A percentile compares a stretch with the other conserved stretches of the same genome.
Conservation (phyloP, 495 filamentous ascomycete genomes). For the Penicillium manginii region DNA sequence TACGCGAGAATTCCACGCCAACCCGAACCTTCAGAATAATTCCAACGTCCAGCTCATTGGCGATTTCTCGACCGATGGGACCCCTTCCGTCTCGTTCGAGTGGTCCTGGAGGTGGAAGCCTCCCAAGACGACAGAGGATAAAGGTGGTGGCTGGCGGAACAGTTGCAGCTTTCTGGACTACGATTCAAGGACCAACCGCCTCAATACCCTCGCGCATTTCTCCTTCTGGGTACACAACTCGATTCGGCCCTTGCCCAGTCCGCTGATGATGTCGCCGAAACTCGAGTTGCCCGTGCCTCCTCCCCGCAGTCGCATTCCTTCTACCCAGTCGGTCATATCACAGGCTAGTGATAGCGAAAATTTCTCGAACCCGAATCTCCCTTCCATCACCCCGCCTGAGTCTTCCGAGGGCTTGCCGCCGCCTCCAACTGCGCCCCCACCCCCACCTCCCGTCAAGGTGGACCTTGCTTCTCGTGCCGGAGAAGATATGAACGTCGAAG, state of each 20-base stretch:
- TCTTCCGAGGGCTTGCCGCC: slow-evolving; percentile 49
- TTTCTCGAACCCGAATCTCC: slow-evolving; percentile 51
- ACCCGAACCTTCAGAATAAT: slow-evolving; percentile 97
- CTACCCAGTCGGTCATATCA: slow-evolving; percentile 79
- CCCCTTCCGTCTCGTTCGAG: slow-evolving; percentile 82
- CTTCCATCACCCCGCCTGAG: slow-evolving; percentile 68
- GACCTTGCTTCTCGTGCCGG: slow-evolving; percentile 84
- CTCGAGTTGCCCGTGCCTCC: slow-evolving; percentile 73
- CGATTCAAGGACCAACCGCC: slow-evolving; percentile 85
- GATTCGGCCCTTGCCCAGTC: slow-evolving; percentile 36
- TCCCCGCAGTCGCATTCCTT: slow-evolving; percentile 77
- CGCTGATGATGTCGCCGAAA: slow-evolving; percentile 63
- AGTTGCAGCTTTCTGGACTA: slow-evolving; percentile 97
- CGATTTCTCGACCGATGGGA: slow-evolving; percentile 81
- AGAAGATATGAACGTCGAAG: slow-evolving; percentile 88
- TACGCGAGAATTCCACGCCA: slow-evolving; percentile 92
- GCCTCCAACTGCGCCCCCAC: slow-evolving; percentile 45
- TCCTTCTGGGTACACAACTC: slow-evolving; percentile 92
- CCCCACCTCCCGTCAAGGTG: slow-evolving; percentile 68
- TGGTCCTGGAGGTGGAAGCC: slow-evolving; percentile 98
- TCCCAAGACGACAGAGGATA: slow-evolving; percentile 80
- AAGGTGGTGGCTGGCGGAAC: slow-evolving; percentile 91
- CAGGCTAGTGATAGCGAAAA: slow-evolving; percentile 69
- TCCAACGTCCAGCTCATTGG: slow-evolving; percentile 92
- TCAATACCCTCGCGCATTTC: slow-evolving; percentile 87